Base-by-base conservation (phyloP, 495 filamentous ascomycete genomes). In the Sphaerosporella brunnea region DNA sequence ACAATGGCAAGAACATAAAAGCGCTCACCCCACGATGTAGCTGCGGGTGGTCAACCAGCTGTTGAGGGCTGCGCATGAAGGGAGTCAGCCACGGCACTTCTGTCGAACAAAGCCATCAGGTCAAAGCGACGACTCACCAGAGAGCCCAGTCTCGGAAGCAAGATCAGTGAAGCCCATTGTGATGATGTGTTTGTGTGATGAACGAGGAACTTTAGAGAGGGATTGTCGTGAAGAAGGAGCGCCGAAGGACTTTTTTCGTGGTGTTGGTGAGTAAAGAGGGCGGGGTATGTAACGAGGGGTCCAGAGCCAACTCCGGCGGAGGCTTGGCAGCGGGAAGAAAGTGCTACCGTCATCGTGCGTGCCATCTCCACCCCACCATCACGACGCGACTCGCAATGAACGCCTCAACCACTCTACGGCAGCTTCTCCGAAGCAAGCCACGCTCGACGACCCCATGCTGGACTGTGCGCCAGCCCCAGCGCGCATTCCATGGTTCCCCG, bases 131-230 rank as follows among this genome's bases (percentile, higher is more conserved):
- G 49, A 67, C 83, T 62, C 78, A 93, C 86, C 64, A 63, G 82
- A 73, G 49, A 90, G 72, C 63, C 90, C 87, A 70, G 82, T 73
- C 58, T 90, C 87, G 62, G 80, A 76, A 64, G 81, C 66, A 55
- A 97, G 76, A 70, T 97, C 87, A 55, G 80, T 78, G 77, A 96
- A 95, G 68, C 90, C 90, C 90, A 97, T 97, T 59, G 63, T 78
- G 64, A 65, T 51, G 30, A 34, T 30, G 26, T 45, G n/a, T n/a
- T n/a, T n/a, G n/a, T n/a, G n/a, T n/a, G n/a, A n/a, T n/a, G n/a
- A n/a, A n/a, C n/a, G n/a, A n/a, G n/a, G n/a, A n/a, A n/a, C n/a
- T n/a, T n/a, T n/a, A n/a, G n/a, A n/a, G n/a, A n/a, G n/a, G n/a
- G n/a, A n/a, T n/a, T n/a, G n/a, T n/a, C n/a, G n/a, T n/a, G n/a